Evolutionary conservation across 2,329 filamentous ascomycete genomes (phyloP).

Genomic region (Hymenoscyphus infarciens): DNA sequence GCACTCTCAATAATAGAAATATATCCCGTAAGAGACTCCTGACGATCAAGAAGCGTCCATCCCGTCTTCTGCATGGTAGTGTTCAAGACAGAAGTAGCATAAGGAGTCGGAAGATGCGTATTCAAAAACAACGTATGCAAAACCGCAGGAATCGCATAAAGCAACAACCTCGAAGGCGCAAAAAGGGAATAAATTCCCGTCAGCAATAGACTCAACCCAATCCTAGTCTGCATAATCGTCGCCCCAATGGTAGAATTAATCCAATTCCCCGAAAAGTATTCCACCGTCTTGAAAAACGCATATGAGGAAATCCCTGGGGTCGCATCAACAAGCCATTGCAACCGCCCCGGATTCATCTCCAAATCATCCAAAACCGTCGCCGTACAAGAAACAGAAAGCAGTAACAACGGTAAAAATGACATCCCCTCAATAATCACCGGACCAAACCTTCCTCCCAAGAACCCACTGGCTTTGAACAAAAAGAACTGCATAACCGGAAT

Average conservation of each 20-base stretch:
- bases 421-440: constrained; percentile 71
- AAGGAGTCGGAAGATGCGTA: constrained; percentile 63
- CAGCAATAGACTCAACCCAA: constrained; percentile 68
- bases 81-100: constrained; percentile 62
- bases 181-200: constrained; percentile 61
- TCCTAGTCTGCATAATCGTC: constrained; percentile 62
- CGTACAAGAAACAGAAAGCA: constrained; percentile 55
- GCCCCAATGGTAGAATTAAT: constrained; percentile 54
- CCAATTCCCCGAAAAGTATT: constrained; percentile 37
- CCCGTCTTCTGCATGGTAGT: constrained; percentile 59
- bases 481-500: constrained; percentile 70
- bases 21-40: constrained; percentile 87
- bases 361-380: constrained; percentile 62
- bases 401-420: constrained; percentile 66
- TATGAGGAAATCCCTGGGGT: constrained; percentile 64
- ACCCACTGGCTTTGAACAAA: constrained; percentile 62
- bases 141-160: constrained; percentile 68
- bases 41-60: constrained; percentile 74
- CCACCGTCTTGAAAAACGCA: constrained; percentile 52
- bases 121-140: constrained; percentile 70
- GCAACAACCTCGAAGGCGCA: constrained; percentile 64
- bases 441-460: constrained; percentile 66
- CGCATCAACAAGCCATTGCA: constrained; percentile 58
- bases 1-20: constrained; percentile 81
- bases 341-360: constrained; percentile 48